These are phyloP conservation scores for Trichosporon inkin DNA, from an alignment of 1,284 basidiomycete species.

Conservation along the genomic window DNA sequence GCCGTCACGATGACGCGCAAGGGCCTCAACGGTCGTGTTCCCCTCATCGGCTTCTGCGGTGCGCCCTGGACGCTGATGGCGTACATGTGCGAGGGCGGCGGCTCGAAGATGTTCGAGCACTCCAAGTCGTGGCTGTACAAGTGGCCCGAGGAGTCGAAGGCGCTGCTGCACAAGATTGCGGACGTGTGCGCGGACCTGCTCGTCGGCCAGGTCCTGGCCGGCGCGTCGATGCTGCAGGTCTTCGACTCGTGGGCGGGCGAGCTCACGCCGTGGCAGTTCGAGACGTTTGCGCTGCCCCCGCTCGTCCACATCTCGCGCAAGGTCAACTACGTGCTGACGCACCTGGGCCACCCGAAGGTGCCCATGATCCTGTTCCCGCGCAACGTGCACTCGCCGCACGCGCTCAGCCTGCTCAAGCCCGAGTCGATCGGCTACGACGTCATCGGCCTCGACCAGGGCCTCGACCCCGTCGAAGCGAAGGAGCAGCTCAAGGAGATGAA, in stretches of 20 bases:
- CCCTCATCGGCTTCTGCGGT: constrained; percentile 90
- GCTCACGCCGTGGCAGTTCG: constrained; percentile 78
- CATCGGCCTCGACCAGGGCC: constrained; percentile 83
- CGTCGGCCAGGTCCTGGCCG: constrained; percentile 84
- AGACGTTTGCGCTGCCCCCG: constrained; percentile 55
- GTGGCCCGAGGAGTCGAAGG: constrained; percentile 74
- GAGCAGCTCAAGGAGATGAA: constrained; percentile 58
- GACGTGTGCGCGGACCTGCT: constrained; percentile 80
- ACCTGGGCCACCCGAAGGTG: constrained; percentile 57
- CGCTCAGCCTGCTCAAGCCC: constrained; percentile 35
- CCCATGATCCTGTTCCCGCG: constrained; percentile 91
- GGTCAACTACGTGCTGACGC: constrained; percentile 61
- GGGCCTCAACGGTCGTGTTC: constrained; percentile 75
- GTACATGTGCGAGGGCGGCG: constrained; percentile 95
- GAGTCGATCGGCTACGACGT: constrained; percentile 70
- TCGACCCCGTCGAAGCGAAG: constrained; percentile 68
- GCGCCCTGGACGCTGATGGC: constrained; percentile 95
- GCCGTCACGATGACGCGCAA: constrained; percentile 78
- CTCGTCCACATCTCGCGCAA: constrained; percentile 52
- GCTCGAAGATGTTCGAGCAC: constrained; percentile 80
- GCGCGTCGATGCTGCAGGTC: constrained; percentile 90
- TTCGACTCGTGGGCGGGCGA: constrained; percentile 95
- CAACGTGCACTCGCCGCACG: constrained; percentile 66
- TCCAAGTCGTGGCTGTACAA: constrained; percentile 89
- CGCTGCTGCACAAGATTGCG: constrained; percentile 70